Evolutionary conservation across 768 basidiomycete genomes (phyloP).

Genomic region (Tricholoma matsutake): DNA sequence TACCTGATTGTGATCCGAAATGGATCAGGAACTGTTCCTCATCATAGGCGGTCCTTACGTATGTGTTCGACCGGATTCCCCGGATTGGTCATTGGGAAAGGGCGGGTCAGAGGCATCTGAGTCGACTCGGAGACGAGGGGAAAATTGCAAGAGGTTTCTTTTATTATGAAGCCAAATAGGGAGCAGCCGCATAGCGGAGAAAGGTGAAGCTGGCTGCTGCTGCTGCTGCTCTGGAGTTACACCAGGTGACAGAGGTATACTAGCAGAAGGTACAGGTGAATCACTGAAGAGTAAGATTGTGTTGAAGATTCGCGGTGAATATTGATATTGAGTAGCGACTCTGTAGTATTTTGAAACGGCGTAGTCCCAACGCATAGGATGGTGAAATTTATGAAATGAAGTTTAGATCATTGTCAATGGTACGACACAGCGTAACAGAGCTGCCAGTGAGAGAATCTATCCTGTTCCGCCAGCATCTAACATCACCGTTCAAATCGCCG

Average conservation of each 20-base stretch:
- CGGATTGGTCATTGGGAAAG: too few relatives aligned
- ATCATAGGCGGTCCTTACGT: too few relatives aligned
- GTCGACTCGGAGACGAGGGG: too few relatives aligned
- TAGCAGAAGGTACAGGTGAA: neutral
- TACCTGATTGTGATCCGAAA: too few relatives aligned
- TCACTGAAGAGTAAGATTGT: neutral
- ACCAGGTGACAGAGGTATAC: neutral
- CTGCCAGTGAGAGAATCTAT: too few relatives aligned
- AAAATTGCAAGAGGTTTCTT: neutral
- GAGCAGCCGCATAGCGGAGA: neutral
- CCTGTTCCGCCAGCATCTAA: neutral
- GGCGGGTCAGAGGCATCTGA: too few relatives aligned
- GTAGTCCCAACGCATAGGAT: too few relatives aligned
- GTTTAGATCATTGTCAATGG: neutral
- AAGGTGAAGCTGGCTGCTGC: neutral
- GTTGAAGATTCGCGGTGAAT: neutral
- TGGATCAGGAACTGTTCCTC: too few relatives aligned
- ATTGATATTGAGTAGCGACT: too few relatives aligned
- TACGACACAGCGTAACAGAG: too few relatives aligned
- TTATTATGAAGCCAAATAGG: neutral
- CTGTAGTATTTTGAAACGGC: too few relatives aligned
- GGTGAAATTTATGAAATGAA: neutral
- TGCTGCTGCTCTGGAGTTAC: neutral
- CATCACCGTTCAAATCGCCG: constrained; percentile 11
- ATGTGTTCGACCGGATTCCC: too few relatives aligned